Base-by-base conservation (phyloP, 2,329 filamentous ascomycete genomes). In the Aspergillus sojae region DNA sequence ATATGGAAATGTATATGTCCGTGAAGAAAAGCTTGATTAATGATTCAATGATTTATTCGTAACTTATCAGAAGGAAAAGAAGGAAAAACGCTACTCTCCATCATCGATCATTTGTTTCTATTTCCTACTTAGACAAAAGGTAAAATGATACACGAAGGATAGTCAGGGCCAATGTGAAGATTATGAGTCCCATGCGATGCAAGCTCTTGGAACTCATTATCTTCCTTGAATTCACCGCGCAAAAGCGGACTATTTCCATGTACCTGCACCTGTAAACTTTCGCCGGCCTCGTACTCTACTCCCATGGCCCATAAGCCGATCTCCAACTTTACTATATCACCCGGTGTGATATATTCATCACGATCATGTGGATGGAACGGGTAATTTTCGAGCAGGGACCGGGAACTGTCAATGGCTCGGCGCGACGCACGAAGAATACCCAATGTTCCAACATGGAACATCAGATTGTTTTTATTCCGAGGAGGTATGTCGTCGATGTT, bases 251-350 rank as follows among this genome's bases (percentile, higher is more conserved):
- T 61, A 41, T 61, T 61, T 9, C 59, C 59, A 57, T 61, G 59
- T 19, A 65, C 23, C 32, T 62, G 41, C 7, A 65, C 32, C n/a
- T 58, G 63, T 7, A 65, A 11, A 21, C 55, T 50, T 23, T 65
- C 63, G 19, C 63, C 63, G 3, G 60, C 52, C 28, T 62, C 52
- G 26, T 57, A 65, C 57, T 65, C 60, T 7, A 62, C 58, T 3
- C 39, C 39, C 39, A 41, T 41, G 3, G 39, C 39, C 39, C 39
- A 41, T 19, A 41, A 10, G 39, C 39, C 39, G 19, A 41, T n/a
- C 16, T 41, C 39, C 39, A 41, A 41, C 39, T 41, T 41, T 4
- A 41, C 39, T 41, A 41, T 41, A n/a, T 41, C 39, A n/a, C 39
- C 39, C 0, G 39, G 39, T 19, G 16, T 41, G 1, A 41, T 41